Conservation (phyloP, 371 early-diverging fungal species). For the Actinomortierella wolfii region DNA sequence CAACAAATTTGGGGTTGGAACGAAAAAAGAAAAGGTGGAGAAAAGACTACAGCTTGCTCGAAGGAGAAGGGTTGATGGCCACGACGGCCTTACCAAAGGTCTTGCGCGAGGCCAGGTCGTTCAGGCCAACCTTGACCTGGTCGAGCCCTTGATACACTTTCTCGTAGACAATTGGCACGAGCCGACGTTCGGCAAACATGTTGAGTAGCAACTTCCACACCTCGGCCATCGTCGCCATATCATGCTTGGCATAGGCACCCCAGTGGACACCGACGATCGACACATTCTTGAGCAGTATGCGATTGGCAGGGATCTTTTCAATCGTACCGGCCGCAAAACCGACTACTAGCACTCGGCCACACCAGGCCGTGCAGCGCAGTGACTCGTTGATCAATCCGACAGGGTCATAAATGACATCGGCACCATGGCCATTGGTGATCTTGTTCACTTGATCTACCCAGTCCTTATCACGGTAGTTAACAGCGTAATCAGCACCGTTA, state of each 20-base stretch:
- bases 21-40: no score
- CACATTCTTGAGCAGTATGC: slow-evolving; percentile 83
- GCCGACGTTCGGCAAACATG: slow-evolving; percentile 62
- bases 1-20: no score
- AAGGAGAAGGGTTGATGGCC: slow-evolving; percentile 2
- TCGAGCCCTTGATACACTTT: slow-evolving; percentile 69
- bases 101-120: slow-evolving; percentile 69
- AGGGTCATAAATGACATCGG: slow-evolving; percentile 80
- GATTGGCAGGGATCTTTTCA: slow-evolving; percentile 82
- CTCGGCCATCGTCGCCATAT: slow-evolving; percentile 63
- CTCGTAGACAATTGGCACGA: slow-evolving; percentile 75
- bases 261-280: slow-evolving; percentile 76
- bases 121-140: slow-evolving; percentile 68
- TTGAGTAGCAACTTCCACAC: slow-evolving; percentile 79
- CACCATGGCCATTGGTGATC: slow-evolving; percentile 73
- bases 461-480: slow-evolving; percentile 81
- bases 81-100: slow-evolving; percentile 87
- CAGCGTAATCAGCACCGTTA: slow-evolving; percentile 77
- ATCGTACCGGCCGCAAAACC: slow-evolving; percentile 87
- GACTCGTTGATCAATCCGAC: slow-evolving; percentile 77
- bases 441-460: slow-evolving; percentile 79
- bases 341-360: slow-evolving; percentile 83
- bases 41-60: no score
- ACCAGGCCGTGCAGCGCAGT: slow-evolving; percentile 83
- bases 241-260: slow-evolving; percentile 76